These are phyloP conservation scores for Exophiala phaeomuriformis DNA, from an alignment of 2,329 filamentous ascomycete genomes.

Conservation along the genomic window DNA sequence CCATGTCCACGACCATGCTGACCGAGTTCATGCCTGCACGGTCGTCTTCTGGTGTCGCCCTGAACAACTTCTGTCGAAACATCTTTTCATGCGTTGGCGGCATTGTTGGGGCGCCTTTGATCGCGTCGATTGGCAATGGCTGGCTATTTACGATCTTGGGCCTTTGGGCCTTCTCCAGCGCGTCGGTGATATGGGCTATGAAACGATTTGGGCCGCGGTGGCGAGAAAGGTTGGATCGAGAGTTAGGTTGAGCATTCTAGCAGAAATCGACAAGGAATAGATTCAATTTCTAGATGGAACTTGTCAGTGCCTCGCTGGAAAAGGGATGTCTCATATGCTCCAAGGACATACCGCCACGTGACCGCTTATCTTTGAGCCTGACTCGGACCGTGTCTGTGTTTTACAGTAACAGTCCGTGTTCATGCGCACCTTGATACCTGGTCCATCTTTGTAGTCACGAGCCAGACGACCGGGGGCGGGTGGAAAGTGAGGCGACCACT, in stretches of 20 bases:
- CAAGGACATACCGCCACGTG: too few species aligned
- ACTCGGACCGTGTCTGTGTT: neutral
- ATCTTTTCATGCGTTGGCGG: slow-evolving; percentile 67
- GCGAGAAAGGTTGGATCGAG: slow-evolving; percentile 25
- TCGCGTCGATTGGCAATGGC: slow-evolving; percentile 63
- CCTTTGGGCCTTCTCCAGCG: slow-evolving; percentile 50
- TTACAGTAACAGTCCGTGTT: neutral
- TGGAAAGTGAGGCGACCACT: slow-evolving; percentile 19
- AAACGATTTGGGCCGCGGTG: slow-evolving; percentile 24
- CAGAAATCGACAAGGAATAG: neutral
- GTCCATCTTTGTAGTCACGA: neutral
- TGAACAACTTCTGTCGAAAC: slow-evolving; percentile 68
- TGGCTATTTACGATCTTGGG: slow-evolving; percentile 64
- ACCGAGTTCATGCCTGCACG: slow-evolving; percentile 73
- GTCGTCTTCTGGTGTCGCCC: slow-evolving; percentile 64
- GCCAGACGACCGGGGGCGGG: neutral
- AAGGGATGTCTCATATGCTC: too few species aligned
- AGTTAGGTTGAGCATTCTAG: slow-evolving; percentile 8
- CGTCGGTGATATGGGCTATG: slow-evolving; percentile 56
- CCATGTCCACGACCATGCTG: slow-evolving; percentile 69
- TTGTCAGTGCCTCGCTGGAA: too few species aligned
- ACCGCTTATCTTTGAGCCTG: too few species aligned
- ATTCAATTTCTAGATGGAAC: too few species aligned
- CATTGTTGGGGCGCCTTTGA: slow-evolving; percentile 62
- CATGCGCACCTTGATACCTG: neutral